phyloP scores from a whole-genome alignment of 179 eudicot genomes.

The Nepenthes alata region DNA sequence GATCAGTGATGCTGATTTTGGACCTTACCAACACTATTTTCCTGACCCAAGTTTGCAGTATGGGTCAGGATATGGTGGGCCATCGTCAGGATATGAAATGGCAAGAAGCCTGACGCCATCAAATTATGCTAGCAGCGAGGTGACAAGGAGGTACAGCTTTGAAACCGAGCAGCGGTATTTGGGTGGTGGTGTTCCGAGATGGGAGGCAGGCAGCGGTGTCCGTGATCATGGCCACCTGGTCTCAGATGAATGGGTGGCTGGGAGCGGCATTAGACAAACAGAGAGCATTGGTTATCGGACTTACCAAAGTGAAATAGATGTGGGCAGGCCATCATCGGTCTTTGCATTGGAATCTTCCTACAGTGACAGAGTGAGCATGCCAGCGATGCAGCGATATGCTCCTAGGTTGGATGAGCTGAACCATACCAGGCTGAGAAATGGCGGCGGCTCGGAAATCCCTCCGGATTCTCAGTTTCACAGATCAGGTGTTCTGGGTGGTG shows the following conservation, averaged over 20 bases:
- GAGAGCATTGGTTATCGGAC: constrained; percentile 14
- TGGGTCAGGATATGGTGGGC: constrained; percentile 5
- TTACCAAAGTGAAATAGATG: constrained; percentile 8
- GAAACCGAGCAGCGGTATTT: constrained; percentile 12
- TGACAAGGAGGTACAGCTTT: constrained; percentile 10
- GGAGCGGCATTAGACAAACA: constrained; percentile 8
- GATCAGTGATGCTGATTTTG: constrained; percentile 5
- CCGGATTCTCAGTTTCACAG: constrained; percentile 2
- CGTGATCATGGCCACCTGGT: constrained; percentile 9
- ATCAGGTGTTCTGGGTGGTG: constrained; percentile 7
- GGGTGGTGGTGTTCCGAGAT: constrained; percentile 7
- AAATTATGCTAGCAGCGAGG: constrained; percentile 5
- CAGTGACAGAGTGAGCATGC: constrained; percentile 12
- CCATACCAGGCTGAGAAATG: constrained; percentile 13
- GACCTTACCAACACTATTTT: constrained; percentile 1
- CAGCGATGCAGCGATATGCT: constrained; percentile 50
- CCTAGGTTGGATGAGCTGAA: constrained; percentile 40
- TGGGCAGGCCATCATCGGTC: constrained; percentile 1
- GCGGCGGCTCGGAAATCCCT: neutral
- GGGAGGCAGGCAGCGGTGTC: constrained; percentile 9
- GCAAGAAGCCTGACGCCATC: neutral
- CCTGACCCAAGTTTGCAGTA: constrained; percentile 5
- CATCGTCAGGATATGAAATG: neutral
- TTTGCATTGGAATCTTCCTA: constrained; percentile 3
- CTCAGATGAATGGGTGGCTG: constrained; percentile 13